Percentiles rank a stretch among this genome's conserved stretches.
Evolutionary conservation across 768 basidiomycete species (phyloP).

Genomic region (Boletus insuetus): DNA sequence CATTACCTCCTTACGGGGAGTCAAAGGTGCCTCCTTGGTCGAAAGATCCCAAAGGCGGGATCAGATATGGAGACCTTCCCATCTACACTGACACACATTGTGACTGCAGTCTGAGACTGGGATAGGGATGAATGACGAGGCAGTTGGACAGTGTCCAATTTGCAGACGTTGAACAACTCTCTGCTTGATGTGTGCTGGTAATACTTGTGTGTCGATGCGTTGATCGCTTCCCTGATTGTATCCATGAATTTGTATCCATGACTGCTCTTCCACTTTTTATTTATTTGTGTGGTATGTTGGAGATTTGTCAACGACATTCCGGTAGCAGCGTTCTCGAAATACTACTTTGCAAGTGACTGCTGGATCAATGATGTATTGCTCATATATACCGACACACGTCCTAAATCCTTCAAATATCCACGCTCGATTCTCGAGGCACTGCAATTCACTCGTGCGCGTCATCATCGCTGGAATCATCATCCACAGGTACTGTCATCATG

Average conservation of each 20-base stretch:
- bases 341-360: background rate
- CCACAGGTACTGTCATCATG: conserved; percentile 57
- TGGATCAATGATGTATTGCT: background rate
- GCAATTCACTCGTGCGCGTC: conserved; percentile 7
- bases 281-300: background rate
- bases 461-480: conserved; percentile 7
- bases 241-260: background rate
- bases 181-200: conserved; percentile 4
- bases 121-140: background rate
- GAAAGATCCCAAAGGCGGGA: conserved; percentile 25
- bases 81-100: conserved; percentile 39
- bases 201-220: conserved; percentile 10
- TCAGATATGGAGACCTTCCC: conserved; percentile 40
- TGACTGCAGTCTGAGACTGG: conserved; percentile 2
- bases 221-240: conserved; percentile 12
- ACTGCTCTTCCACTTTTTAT: background rate
- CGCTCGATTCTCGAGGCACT: background rate
- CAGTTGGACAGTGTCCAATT: conserved; percentile 8
- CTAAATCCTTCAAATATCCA: conserved; percentile 4
- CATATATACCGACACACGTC: background rate
- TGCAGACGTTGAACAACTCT: background rate
- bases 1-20: conserved; percentile 30
- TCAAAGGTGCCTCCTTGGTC: conserved; percentile 26
- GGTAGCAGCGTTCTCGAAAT: background rate
- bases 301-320: background rate